Base-by-base conservation (phyloP, 306 rosid genomes). In the Abrus precatorius region DNA sequence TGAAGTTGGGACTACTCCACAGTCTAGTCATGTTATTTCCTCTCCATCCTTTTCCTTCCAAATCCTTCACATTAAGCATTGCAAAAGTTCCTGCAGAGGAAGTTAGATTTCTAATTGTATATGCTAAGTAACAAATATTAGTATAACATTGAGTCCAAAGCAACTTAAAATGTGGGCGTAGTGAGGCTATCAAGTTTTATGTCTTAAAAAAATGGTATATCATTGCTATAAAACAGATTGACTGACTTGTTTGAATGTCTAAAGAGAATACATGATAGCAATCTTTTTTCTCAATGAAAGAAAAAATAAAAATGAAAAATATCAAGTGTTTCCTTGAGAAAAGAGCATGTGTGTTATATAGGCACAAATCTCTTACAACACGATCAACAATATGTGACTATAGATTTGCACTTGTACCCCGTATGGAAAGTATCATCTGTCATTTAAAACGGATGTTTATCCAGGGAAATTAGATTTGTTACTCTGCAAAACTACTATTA, bases 201-300 rank as follows among this genome's bases (percentile, higher is more conserved):
- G 11, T 34, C 34, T 36, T 0, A 34, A 62, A 12, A 47, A 62
- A 5, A 62, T 1, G 67, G 44, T 34, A 61, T 11, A 33, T 61
- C 67, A 61, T 14, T 61, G 41, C 7, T 34, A 11, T 40, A 7
- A 40, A 63, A 64, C 7, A 8, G 13, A 40, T n/a, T 64, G 6
- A 63, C 11, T 36, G 70, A 66, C 72, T 65, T 20, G 53, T 66
- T 66, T 66, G 72, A 41, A 66, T 41, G 71, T 14, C n/a, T 14
- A 65, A 65, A 14, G 52, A 3, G 50, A 41, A 65, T 14, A 65
- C 49, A n/a, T 0, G 40, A 12, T n/a, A 36, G 36, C n/a, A 60
- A 38, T 63, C 8, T 11, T 63, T 63, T 38, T 38, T 38, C 69
- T 11, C 71, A 14, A 65, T 20, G 69, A 30, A 60, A 60, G 66